Conservation (phyloP, 306 rosid genomes). For the Prunus kanzakura region DNA sequence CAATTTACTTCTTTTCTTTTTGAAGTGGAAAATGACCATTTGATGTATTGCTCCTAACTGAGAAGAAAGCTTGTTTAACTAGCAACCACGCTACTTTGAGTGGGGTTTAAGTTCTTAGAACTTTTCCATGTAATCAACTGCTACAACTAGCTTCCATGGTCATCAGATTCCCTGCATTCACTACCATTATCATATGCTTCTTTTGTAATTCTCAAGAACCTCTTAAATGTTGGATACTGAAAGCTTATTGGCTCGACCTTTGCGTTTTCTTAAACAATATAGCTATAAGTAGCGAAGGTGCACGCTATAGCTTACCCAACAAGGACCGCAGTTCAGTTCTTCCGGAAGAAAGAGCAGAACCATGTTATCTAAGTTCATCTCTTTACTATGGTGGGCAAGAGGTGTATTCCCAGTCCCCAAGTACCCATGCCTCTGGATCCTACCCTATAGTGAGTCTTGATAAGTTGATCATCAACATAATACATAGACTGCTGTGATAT, state of each 20-base stretch:
- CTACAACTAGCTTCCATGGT: neutral
- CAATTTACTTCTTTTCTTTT: neutral
- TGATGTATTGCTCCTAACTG: neutral
- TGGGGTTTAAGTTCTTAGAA: conserved; percentile 13
- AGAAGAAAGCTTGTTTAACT: neutral
- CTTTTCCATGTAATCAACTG: neutral
- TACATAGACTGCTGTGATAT: neutral
- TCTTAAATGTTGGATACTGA: neutral
- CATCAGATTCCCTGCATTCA: neutral
- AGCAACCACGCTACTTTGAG: neutral
- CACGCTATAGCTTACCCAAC: conserved; percentile 25
- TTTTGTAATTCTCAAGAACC: neutral
- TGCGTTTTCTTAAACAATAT: neutral
- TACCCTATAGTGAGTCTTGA: conserved; percentile 43
- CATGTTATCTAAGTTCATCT: conserved; percentile 60
- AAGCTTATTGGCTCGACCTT: conserved; percentile 15
- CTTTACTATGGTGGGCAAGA: conserved; percentile 58
- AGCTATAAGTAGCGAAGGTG: conserved; percentile 28
- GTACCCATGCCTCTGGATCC: conserved; percentile 30
- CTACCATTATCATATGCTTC: neutral
- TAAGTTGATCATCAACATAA: neutral
- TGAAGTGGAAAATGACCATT: neutral
- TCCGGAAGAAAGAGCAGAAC: conserved; percentile 49
- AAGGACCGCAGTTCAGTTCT: conserved; percentile 33
- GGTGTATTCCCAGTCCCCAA: conserved; percentile 40